phyloP scores from a whole-genome alignment of 768 basidiomycete genomes.

The Cyathus striatus region DNA sequence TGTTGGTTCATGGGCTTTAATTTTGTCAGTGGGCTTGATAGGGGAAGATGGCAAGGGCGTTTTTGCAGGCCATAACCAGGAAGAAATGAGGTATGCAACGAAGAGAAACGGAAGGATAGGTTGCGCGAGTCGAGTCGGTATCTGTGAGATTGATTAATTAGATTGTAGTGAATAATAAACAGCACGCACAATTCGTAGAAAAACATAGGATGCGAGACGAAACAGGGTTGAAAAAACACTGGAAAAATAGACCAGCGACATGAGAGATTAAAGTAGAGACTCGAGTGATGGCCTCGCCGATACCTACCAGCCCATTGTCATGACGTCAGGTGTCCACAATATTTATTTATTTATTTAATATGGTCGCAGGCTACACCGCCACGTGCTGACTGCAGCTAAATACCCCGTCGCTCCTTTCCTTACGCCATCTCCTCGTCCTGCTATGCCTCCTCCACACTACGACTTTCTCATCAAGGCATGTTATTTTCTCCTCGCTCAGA shows the following conservation, averaged over 20 bases:
- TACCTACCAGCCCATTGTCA: too few relatives aligned
- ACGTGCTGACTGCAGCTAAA: too few relatives aligned
- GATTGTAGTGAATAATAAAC: neutral
- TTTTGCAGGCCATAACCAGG: constrained; percentile 1
- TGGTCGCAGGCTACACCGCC: too few relatives aligned
- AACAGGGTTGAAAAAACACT: constrained; percentile 34
- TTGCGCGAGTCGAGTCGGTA: constrained; percentile 31
- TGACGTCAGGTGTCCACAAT: too few relatives aligned
- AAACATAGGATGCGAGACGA: constrained; percentile 40
- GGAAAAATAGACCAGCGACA: constrained; percentile 22
- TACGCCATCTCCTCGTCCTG: too few relatives aligned
- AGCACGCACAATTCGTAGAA: constrained; percentile 43
- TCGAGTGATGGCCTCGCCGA: too few relatives aligned
- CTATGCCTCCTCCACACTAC: constrained; percentile 90
- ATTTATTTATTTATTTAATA: too few relatives aligned
- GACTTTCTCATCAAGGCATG: constrained; percentile 93
- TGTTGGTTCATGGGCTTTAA: too few relatives aligned
- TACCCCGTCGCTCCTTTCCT: too few relatives aligned
- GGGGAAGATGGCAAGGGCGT: neutral
- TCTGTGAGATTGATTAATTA: constrained; percentile 17
- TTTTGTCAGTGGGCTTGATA: neutral
- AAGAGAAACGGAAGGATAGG: constrained; percentile 25
- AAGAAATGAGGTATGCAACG: constrained; percentile 17
- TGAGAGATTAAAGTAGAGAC: constrained; percentile 11
- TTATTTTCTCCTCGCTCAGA: constrained; percentile 1